These are phyloP conservation scores for Penicillium turbatum DNA, from an alignment of 495 filamentous ascomycete genomes.

Conservation along the genomic window DNA sequence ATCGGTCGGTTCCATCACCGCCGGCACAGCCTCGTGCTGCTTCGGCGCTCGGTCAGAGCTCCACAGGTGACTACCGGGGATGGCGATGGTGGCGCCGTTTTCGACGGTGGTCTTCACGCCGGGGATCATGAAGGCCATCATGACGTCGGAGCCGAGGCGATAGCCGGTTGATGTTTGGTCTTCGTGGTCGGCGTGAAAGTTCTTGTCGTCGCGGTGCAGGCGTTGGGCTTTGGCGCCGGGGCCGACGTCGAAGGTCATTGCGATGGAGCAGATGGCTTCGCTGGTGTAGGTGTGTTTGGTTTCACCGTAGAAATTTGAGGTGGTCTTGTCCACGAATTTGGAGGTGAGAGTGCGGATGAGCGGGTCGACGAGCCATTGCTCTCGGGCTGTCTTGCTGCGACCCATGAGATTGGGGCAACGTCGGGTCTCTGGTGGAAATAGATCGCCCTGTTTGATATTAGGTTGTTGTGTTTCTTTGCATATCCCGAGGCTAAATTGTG, in stretches of 20 bases:
- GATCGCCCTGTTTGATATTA: slow-evolving; percentile 7
- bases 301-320: slow-evolving; percentile 18
- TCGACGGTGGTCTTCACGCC: slow-evolving; percentile 28
- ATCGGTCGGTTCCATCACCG: slow-evolving; percentile 18
- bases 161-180: slow-evolving; percentile 17
- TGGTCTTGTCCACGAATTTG: slow-evolving; percentile 19
- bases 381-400: slow-evolving; percentile 17
- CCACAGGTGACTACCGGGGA: slow-evolving; percentile 18
- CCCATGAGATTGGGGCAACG: slow-evolving; percentile 18
- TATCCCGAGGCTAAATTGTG: neutral
- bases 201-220: slow-evolving; percentile 32
- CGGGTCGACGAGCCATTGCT: slow-evolving; percentile 18
- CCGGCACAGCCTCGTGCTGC: slow-evolving; percentile 8
- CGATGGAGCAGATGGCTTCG: slow-evolving; percentile 23
- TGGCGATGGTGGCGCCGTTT: slow-evolving; percentile 29
- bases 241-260: slow-evolving; percentile 24
- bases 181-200: slow-evolving; percentile 24
- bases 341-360: slow-evolving; percentile 14
- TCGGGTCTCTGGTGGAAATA: slow-evolving; percentile 23
- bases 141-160: slow-evolving; percentile 14
- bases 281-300: slow-evolving; percentile 12
- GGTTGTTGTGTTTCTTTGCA: too few relatives aligned
- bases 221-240: slow-evolving; percentile 19
- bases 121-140: slow-evolving; percentile 27
- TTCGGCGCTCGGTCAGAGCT: slow-evolving; percentile 13